These are phyloP conservation scores for Diaporthe velutina DNA, from an alignment of 2,329 filamentous ascomycete species.

Conservation along the genomic window DNA sequence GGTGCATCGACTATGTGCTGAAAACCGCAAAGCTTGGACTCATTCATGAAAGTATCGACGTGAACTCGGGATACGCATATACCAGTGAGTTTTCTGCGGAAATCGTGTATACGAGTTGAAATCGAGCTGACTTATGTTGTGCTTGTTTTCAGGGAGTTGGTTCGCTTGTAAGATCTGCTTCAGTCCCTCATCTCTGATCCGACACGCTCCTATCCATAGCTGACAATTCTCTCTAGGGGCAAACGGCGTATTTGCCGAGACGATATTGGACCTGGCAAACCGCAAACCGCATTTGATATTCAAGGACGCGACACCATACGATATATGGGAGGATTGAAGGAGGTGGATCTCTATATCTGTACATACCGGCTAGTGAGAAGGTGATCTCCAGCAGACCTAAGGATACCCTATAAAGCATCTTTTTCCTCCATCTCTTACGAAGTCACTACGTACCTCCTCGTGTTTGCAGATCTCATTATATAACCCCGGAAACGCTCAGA, in stretches of 20 bases:
- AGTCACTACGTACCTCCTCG: background rate
- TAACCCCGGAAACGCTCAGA: background rate
- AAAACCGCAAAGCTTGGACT: slow-evolving; percentile 82
- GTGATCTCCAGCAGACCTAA: background rate
- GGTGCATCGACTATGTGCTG: slow-evolving; percentile 80
- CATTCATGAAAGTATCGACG: slow-evolving; percentile 92
- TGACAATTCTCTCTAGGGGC: slow-evolving; percentile 63
- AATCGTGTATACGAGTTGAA: background rate
- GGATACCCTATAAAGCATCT: slow-evolving; percentile 11
- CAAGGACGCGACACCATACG: slow-evolving; percentile 44
- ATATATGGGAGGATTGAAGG: slow-evolving; percentile 37
- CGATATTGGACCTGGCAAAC: slow-evolving; percentile 88
- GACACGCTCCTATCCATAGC: slow-evolving; percentile 12
- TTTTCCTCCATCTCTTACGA: background rate
- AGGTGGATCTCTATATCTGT: background rate
- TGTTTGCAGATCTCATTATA: background rate
- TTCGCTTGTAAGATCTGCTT: slow-evolving; percentile 52
- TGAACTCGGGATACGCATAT: slow-evolving; percentile 75
- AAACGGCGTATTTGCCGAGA: slow-evolving; percentile 95
- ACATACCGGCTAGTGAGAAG: background rate
- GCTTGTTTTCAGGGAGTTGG: slow-evolving; percentile 75
- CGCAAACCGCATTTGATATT: slow-evolving; percentile 89
- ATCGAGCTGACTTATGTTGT: slow-evolving; percentile 38
- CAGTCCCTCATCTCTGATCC: background rate
- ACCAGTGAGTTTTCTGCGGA: slow-evolving; percentile 69